phyloP scores from a whole-genome alignment of 805 yeast genomes.

The Zygosaccharomyces kombuchaensis region DNA sequence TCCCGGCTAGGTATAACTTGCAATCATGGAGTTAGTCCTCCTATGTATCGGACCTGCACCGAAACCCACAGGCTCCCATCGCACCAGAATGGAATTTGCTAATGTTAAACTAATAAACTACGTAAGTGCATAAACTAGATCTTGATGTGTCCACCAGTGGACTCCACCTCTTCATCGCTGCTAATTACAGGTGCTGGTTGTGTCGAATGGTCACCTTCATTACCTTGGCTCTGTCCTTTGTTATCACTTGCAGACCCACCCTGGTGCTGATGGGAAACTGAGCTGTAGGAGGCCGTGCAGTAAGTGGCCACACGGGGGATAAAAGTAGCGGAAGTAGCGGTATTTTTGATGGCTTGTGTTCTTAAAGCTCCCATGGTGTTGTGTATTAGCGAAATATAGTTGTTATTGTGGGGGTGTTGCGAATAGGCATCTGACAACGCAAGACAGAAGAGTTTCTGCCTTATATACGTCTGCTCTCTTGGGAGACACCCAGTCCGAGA shows the following conservation, averaged over 20 bases:
- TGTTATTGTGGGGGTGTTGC: too few relatives aligned
- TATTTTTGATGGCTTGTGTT: not conserved
- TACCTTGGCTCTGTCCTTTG: not conserved
- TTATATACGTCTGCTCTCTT: not conserved
- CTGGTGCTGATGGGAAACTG: not conserved
- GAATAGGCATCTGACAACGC: too few relatives aligned
- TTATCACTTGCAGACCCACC: not conserved
- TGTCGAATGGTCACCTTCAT: conserved; percentile 3
- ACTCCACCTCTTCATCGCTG: conserved; percentile 29
- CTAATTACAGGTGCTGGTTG: conserved; percentile 22
- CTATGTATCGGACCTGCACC: too few relatives aligned
- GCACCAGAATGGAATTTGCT: not conserved
- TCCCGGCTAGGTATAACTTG: too few relatives aligned
- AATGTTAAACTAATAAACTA: not conserved
- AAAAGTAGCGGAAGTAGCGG: not conserved
- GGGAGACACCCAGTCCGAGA: too few relatives aligned
- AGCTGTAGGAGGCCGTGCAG: not conserved
- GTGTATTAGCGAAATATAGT: too few relatives aligned
- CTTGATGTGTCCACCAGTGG: conserved; percentile 27
- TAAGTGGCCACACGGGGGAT: conserved; percentile 3
- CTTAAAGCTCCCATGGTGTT: not conserved
- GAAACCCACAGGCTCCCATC: too few relatives aligned
- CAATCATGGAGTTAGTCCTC: too few relatives aligned
- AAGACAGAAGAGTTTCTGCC: not conserved
- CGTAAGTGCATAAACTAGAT: conserved; percentile 13